Evolutionary conservation across 768 basidiomycete genomes (phyloP), one percentile per base, ranked within the genome.

Genomic region (Leccinum obscurum): DNA sequence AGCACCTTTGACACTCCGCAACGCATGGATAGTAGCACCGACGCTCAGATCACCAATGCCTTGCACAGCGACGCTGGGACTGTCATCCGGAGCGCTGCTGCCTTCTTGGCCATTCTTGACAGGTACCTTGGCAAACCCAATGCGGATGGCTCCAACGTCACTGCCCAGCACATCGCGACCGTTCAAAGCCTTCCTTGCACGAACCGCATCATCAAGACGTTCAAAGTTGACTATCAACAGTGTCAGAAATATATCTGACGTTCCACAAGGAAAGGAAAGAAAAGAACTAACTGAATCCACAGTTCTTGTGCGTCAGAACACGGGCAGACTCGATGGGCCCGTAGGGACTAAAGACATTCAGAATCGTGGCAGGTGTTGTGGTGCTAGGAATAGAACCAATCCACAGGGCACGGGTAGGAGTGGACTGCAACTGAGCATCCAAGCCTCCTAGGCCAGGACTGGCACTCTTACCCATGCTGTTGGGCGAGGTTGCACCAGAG

Each of bases 261-360:
- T 30, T 49, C 26, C 22, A 44, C 39, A n/a, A 8, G 3, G 22
- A 5, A 54, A 5, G 24, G 35, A 37, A 39, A 41, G 53, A 39
- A 28, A 6, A 37, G 2, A 1, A 85, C 88, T 74, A 60, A 88
- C 87, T 90, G 76, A 91, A 92, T 61, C 93, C 93, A 74, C 97
- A 97, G 66, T 96, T 96, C 80, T 98, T 98, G 79, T 97, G 94
- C 4, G 94, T 95, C 67, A 99, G 79, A 14, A 98, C 95, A 61
- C 97, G 80, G 9, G 96, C 97, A 54, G 92, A 95, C 77, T 99
- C 97, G 64, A 99, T 98, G 3, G 95, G 93, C 0, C 97, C 97
- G 69, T 93, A 99, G 20, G 95, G 94, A 67, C 94, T 94, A 72
- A 99, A 99, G 46, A 99, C 92, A 66, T 93, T 95, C 55, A 98